These are phyloP conservation scores for Parathielavia appendiculata DNA, from an alignment of 495 filamentous ascomycete species.

Conservation along the genomic window DNA sequence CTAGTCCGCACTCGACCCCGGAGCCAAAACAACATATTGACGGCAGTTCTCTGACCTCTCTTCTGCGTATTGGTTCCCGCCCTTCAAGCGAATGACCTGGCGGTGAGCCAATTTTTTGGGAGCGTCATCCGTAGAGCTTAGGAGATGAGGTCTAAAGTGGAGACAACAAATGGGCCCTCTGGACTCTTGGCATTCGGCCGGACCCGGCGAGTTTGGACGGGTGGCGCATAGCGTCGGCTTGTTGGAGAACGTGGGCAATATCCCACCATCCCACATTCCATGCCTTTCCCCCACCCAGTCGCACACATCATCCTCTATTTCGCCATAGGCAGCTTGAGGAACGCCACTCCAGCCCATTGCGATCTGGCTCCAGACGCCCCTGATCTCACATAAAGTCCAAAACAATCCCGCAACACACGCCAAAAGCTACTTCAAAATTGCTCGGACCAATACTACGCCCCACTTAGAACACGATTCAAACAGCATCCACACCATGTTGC, in stretches of 20 bases:
- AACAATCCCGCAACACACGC: neutral
- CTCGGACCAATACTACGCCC: neutral
- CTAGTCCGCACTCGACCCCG: too few species aligned
- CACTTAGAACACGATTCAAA: neutral
- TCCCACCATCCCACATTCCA: conserved; percentile 16
- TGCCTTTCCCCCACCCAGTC: conserved; percentile 9
- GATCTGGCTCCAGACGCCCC: neutral
- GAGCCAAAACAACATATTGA: too few species aligned
- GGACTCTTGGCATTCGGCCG: neutral
- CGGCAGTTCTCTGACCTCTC: too few species aligned
- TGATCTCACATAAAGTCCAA: neutral
- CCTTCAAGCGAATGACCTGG: too few species aligned
- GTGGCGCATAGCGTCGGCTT: conserved; percentile 29
- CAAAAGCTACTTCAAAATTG: neutral
- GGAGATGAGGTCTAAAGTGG: too few species aligned
- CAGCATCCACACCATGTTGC: neutral
- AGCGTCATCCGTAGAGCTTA: too few species aligned
- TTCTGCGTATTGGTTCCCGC: too few species aligned
- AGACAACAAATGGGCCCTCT: too few species aligned
- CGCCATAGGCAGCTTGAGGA: neutral
- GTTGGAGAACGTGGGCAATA: neutral
- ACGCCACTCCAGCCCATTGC: neutral
- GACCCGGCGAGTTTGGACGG: neutral
- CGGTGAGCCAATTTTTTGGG: too few species aligned
- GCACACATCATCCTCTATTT: neutral